Evolutionary conservation across 2,329 filamentous ascomycete species (phyloP), one percentile per base, ranked within the genome.

Genomic region (Huntiella savannae): DNA sequence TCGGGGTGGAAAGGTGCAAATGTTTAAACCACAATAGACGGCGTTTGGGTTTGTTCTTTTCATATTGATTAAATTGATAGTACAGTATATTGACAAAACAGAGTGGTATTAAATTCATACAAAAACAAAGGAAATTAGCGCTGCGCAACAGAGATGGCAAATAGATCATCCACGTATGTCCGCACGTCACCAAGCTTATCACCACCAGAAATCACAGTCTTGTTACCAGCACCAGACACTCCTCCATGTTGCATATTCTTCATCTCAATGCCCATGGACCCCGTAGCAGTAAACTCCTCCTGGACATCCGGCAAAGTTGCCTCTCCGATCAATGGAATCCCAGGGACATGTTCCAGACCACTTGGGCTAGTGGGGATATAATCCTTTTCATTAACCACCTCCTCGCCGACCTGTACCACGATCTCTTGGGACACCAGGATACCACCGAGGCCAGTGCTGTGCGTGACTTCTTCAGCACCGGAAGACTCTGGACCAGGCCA

Each of bases 381-480:
- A 39, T 40, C 12, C 19, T 45, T 33, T 47, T 60, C 54, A 4
- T 60, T 40, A n/a, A 33, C 13, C 0, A 28, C 2, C 12, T 48
- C 57, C 35, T 74, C 66, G 3, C 43, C 43, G 6, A n/a, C 47
- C 13, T 49, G 47, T 19, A 78, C 67, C 5, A 67, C 69, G 47
- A 78, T 69, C 53, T 79, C 72, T 51, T 75, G 71, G 17, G 70
- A 73, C 5, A 78, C 69, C 62, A 77, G 69, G 55, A 78, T 79
- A 16, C 74, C 72, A 5, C 73, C 71, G 43, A 67, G 63, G 6
- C 56, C 54, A 3, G 52, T 40, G 12, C 49, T 43, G 8, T 50
- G 49, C 15, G 11, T 13, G 16, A 11, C 12, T 56, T 50, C 22
- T 15, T 16, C 46, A 35, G 12, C 11, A 16, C 46, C 43, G 15